Evolutionary conservation across 345 rosid genomes (phyloP).

Genomic region (Cardamine resedifolia): DNA sequence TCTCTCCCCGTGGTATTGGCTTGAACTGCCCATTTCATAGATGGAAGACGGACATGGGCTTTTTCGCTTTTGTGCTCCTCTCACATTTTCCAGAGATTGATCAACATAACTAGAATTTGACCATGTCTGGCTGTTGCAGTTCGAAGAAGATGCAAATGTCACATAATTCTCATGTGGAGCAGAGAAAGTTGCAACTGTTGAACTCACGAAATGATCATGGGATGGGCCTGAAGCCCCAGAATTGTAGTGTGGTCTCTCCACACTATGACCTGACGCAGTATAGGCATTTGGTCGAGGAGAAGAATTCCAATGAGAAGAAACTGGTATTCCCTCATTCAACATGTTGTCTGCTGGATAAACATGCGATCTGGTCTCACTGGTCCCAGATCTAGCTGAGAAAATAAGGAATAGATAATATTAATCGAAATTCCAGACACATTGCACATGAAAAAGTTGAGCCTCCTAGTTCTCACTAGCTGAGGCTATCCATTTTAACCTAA

Average conservation of each 20-base stretch:
- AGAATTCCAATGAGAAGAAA: slow-evolving; percentile 63
- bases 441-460: background rate
- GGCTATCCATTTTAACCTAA: slow-evolving; percentile 1
- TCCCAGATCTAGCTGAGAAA: slow-evolving; percentile 51
- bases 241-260: slow-evolving; percentile 56
- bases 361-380: slow-evolving; percentile 50
- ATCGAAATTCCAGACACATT: slow-evolving; percentile 1
- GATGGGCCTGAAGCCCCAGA: slow-evolving; percentile 54
- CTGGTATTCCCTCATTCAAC: slow-evolving; percentile 50
- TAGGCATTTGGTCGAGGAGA: slow-evolving; percentile 58
- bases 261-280: slow-evolving; percentile 43
- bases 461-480: slow-evolving; percentile 18
- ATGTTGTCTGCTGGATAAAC: slow-evolving; percentile 57
- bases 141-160: slow-evolving; percentile 62
- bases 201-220: slow-evolving; percentile 49
- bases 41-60: slow-evolving; percentile 62
- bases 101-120: slow-evolving; percentile 54
- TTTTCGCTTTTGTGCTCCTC: slow-evolving; percentile 77
- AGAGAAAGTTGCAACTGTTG: slow-evolving; percentile 46
- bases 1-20: slow-evolving; percentile 58
- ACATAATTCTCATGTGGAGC: slow-evolving; percentile 50
- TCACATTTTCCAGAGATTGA: slow-evolving; percentile 51
- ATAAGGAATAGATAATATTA: slow-evolving; percentile 10
- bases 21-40: slow-evolving; percentile 70
- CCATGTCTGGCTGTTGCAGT: slow-evolving; percentile 55